These are phyloP conservation scores for Thinopyrum elongatum DNA, from an alignment of 176 grass and related monocot species.

Conservation along the genomic window DNA sequence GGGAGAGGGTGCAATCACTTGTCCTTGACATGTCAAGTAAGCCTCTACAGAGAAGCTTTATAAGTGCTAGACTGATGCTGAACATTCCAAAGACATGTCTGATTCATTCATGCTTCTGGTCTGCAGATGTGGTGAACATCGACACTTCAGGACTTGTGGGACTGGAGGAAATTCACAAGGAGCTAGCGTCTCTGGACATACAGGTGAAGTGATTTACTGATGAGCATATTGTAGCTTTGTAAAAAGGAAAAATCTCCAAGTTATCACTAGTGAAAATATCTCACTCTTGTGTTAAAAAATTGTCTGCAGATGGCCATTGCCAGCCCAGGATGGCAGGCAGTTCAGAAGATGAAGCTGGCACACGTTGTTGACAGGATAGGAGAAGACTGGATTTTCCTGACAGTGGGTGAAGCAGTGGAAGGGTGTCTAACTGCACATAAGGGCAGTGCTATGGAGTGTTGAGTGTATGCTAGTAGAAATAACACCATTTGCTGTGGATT, in stretches of 20 bases:
- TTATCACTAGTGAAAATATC: background rate
- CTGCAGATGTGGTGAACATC: conserved; percentile 81
- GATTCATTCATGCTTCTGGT: background rate
- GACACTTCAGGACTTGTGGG: conserved; percentile 79
- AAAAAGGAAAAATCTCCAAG: background rate
- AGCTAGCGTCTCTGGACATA: conserved; percentile 52
- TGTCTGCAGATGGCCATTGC: conserved; percentile 57
- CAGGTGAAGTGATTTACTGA: conserved; percentile 50
- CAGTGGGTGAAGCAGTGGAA: conserved; percentile 73
- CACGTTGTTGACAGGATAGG: conserved; percentile 57
- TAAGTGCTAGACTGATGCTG: background rate
- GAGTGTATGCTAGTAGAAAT: conserved; percentile 11
- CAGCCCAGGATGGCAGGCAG: conserved; percentile 71
- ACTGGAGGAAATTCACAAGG: conserved; percentile 71
- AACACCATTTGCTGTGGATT: conserved; percentile 26
- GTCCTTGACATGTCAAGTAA: conserved; percentile 92
- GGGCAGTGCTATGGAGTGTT: conserved; percentile 30
- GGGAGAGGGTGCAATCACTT: conserved; percentile 54
- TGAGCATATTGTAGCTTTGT: background rate
- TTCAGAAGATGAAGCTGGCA: conserved; percentile 94
- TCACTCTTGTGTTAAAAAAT: conserved; percentile 5
- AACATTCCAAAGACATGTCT: background rate
- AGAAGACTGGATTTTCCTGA: conserved; percentile 79
- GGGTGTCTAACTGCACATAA: conserved; percentile 54
- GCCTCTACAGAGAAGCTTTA: background rate